Conservation (phyloP, 2,329 filamentous ascomycete genomes). For the Onygena corvina region DNA sequence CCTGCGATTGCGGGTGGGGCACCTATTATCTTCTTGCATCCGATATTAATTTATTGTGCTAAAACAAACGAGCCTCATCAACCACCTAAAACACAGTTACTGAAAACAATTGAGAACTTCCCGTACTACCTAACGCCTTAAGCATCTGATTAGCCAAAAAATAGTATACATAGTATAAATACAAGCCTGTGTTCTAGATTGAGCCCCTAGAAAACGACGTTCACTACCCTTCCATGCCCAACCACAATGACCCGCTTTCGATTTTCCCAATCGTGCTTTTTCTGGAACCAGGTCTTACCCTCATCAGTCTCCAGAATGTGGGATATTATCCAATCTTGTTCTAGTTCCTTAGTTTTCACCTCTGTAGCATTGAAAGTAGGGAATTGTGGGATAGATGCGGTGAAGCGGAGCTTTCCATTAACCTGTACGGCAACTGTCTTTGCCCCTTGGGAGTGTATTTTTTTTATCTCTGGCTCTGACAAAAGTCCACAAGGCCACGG, state of each 20-base stretch:
- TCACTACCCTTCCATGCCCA: conserved; percentile 55
- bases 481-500: conserved; percentile 47
- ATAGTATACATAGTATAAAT: conserved; percentile 4
- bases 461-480: conserved; percentile 29
- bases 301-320: conserved; percentile 51
- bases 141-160: not conserved
- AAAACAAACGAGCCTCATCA: too few species aligned
- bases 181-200: not conserved
- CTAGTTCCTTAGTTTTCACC: conserved; percentile 18
- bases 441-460: conserved; percentile 39
- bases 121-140: not conserved
- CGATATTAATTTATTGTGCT: too few species aligned
- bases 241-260: conserved; percentile 57
- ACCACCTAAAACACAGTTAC: too few species aligned
- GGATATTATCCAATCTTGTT: conserved; percentile 50
- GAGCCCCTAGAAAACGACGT: conserved; percentile 50
- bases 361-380: conserved; percentile 18
- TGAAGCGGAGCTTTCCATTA: conserved; percentile 65
- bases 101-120: too few species aligned
- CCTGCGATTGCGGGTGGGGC: too few species aligned
- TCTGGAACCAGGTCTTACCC: conserved; percentile 45
- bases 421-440: conserved; percentile 55
- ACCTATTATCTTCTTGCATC: too few species aligned
- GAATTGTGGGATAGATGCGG: conserved; percentile 50
- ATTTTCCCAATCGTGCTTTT: conserved; percentile 38